Conservation (phyloP, 2,329 filamentous ascomycete genomes). For the Colletotrichum echinochloae region DNA sequence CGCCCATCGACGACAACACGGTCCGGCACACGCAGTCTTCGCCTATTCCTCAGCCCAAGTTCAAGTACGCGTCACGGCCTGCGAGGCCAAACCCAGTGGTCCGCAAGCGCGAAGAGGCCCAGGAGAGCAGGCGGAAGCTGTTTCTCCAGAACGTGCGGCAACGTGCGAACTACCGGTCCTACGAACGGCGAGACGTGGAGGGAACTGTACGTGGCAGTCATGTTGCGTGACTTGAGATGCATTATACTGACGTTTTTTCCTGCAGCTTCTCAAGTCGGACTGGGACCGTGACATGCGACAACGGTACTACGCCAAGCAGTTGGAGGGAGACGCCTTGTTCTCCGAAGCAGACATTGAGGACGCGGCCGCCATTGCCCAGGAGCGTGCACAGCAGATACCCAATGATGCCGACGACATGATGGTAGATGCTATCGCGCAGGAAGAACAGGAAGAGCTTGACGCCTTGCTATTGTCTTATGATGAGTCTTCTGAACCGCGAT, state of each 20-base stretch:
- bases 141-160: constrained; percentile 77
- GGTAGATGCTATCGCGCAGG: constrained; percentile 62
- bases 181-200: constrained; percentile 72
- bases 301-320: constrained; percentile 50
- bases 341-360: constrained; percentile 66
- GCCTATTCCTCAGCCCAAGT: constrained; percentile 55
- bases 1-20: constrained; percentile 57
- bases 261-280: constrained; percentile 51
- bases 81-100: constrained; percentile 73
- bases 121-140: constrained; percentile 72
- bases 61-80: constrained; percentile 66
- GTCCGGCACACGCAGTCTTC: constrained; percentile 59
- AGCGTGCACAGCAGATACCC: constrained; percentile 40
- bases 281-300: constrained; percentile 51
- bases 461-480: constrained; percentile 65
- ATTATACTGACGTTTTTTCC: background rate
- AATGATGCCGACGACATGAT: constrained; percentile 61
- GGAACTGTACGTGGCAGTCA: constrained; percentile 59
- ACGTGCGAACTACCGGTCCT: constrained; percentile 69
- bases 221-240: no score
- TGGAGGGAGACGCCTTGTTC: constrained; percentile 54
- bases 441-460: constrained; percentile 69
- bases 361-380: constrained; percentile 53
- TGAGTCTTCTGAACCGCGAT: constrained; percentile 41
- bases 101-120: constrained; percentile 69